These are phyloP conservation scores for Candida sanyaensis DNA, from an alignment of 1,139 yeast species.

Conservation along the genomic window DNA sequence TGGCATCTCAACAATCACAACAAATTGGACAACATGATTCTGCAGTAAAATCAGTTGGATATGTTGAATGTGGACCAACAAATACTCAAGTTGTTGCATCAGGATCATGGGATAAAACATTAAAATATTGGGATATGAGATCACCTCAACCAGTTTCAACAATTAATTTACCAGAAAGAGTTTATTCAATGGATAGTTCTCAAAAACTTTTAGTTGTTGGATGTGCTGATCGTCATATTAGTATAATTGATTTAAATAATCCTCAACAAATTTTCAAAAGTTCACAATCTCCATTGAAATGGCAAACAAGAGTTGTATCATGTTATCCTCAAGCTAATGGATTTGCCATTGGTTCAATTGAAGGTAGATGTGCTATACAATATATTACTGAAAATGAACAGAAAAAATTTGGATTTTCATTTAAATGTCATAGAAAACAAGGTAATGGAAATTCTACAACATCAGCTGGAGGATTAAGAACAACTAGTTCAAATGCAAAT, in stretches of 20 bases:
- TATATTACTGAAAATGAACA: slow-evolving; percentile 86
- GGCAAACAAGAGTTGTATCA: slow-evolving; percentile 81
- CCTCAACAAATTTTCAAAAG: slow-evolving; percentile 85
- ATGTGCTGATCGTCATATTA: slow-evolving; percentile 86
- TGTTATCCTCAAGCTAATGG: slow-evolving; percentile 93
- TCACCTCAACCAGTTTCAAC: slow-evolving; percentile 84
- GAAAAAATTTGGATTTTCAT: slow-evolving; percentile 73
- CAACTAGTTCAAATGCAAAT: slow-evolving; percentile 12
- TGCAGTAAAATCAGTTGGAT: slow-evolving; percentile 73
- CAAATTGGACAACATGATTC: slow-evolving; percentile 89
- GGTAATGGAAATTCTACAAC: slow-evolving; percentile 33
- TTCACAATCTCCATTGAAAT: slow-evolving; percentile 78
- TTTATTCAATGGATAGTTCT: slow-evolving; percentile 83
- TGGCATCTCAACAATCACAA: slow-evolving; percentile 76
- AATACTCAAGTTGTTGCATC: slow-evolving; percentile 84
- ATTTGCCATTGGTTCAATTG: slow-evolving; percentile 89
- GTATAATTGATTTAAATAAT: slow-evolving; percentile 74
- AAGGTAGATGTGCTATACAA: slow-evolving; percentile 97
- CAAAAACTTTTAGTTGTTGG: slow-evolving; percentile 86
- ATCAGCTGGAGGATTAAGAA: slow-evolving; percentile 22
- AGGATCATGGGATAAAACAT: slow-evolving; percentile 96
- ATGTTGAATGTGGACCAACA: slow-evolving; percentile 80
- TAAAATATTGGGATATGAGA: slow-evolving; percentile 92
- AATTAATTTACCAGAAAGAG: slow-evolving; percentile 83
- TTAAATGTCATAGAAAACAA: slow-evolving; percentile 87